Evolutionary conservation across 768 basidiomycete species (phyloP), one percentile per base, ranked within the genome.

Genomic region (Saitozyma sp.): DNA sequence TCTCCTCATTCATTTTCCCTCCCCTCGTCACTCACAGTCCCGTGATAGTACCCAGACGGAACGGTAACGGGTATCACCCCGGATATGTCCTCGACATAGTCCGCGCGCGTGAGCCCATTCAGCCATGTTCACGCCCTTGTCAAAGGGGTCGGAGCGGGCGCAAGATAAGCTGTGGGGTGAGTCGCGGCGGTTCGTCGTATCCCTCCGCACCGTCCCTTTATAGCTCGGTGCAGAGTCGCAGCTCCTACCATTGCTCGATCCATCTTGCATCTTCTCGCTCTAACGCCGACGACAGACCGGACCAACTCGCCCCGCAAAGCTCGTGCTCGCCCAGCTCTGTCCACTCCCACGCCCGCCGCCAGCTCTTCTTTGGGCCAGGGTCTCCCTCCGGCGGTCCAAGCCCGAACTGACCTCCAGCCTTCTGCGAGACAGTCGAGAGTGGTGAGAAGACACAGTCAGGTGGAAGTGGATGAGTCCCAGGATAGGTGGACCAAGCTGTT

Each of bases 71-170:
- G 29, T 29, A 29, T 5, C 29, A 29, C 29, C 29, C 5, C 29
- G 29, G 29, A 29, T 29, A 29, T 29, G 29, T 29, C 29, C 29
- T 29, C 29, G 29, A 29, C 29, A 5, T 29, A 29, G 29, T 29
- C 29, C 29, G 29, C 29, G 29, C 29, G 29, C 29, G 29, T 29
- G 29, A 29, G 29, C 29, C 45, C 45, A 42, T 13, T 16, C n/a
- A n/a, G 46, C 11, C 38, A 78, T 78, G 77, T 78, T 78, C 65
- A 76, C 75, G 17, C 77, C 77, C n/a, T 61, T 78, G 13, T 73
- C 68, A 10, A 76, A 72, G 59, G 77, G 77, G 40, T 73, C 70
- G 41, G 77, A 78, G 61, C 53, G 74, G 48, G 65, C 73, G 17
- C 77, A 78, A 54, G 68, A 78, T 43, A 68, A 66, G 50, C 61